These are phyloP conservation scores for Stachybotrys elegans DNA, from an alignment of 2,329 filamentous ascomycete genomes.

Conservation along the genomic window DNA sequence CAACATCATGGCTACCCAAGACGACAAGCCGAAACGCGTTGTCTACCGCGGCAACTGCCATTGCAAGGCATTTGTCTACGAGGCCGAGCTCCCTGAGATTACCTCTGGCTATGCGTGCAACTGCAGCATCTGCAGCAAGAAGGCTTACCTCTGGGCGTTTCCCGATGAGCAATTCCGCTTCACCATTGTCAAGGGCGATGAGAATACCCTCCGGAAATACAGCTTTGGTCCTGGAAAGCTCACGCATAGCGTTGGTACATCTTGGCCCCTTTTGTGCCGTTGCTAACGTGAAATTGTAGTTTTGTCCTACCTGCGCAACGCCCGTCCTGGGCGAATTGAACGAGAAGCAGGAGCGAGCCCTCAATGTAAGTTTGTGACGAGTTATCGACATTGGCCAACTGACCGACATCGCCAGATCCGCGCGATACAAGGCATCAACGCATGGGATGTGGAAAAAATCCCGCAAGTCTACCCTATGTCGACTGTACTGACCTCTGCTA, in stretches of 20 bases:
- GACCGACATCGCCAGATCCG: conserved; percentile 29
- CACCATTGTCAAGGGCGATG: conserved; percentile 40
- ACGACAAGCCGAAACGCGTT: no score
- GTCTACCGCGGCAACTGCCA: conserved; percentile 56
- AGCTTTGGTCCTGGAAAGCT: conserved; percentile 32
- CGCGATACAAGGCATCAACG: conserved; percentile 37
- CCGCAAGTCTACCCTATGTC: conserved; percentile 32
- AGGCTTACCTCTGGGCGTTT: conserved; percentile 36
- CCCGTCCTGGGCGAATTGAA: conserved; percentile 41
- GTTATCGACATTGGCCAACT: no score
- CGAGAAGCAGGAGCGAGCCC: conserved; percentile 20
- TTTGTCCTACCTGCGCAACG: conserved; percentile 47
- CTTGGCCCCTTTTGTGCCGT: background rate
- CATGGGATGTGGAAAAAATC: conserved; percentile 31
- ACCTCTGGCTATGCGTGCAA: conserved; percentile 54
- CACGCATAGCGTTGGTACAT: conserved; percentile 33
- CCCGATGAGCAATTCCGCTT: conserved; percentile 24
- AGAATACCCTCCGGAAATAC: conserved; percentile 37
- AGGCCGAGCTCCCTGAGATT: conserved; percentile 50
- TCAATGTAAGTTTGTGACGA: conserved; percentile 37
- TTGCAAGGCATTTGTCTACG: conserved; percentile 49
- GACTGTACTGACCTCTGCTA: background rate
- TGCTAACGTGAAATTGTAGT: conserved; percentile 28
- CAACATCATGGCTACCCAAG: no score
- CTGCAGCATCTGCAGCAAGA: conserved; percentile 60